Evolutionary conservation across 208 protist species (phyloP).

Genomic region (Histomonas meleagridis): DNA sequence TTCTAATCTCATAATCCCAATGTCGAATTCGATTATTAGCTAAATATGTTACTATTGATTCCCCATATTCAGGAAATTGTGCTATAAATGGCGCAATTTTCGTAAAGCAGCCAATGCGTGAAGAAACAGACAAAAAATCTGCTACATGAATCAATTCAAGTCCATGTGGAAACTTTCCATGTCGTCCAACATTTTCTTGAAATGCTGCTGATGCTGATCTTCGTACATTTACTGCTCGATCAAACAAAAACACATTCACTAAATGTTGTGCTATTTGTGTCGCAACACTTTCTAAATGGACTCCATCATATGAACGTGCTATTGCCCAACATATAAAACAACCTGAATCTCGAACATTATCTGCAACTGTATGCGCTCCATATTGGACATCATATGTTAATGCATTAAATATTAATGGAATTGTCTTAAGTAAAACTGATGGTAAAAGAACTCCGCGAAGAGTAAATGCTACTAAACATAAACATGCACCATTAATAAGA

Average conservation of each 20-base stretch:
- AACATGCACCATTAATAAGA: slow-evolving; percentile 80
- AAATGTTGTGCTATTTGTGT: slow-evolving; percentile 47
- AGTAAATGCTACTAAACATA: slow-evolving; percentile 82
- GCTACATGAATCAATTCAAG: slow-evolving; percentile 81
- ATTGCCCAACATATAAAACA: slow-evolving; percentile 94
- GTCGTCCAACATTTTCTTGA: slow-evolving; percentile 65
- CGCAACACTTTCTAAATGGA: slow-evolving; percentile 55
- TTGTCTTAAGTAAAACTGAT: slow-evolving; percentile 57
- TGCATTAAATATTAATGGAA: slow-evolving; percentile 61
- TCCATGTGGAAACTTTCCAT: slow-evolving; percentile 79
- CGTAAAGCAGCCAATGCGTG: slow-evolving; percentile 69
- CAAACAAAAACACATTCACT: slow-evolving; percentile 52
- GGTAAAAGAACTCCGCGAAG: slow-evolving; percentile 73
- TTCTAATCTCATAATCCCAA: slow-evolving; percentile 15
- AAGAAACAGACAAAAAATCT: slow-evolving; percentile 84
- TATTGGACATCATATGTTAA: slow-evolving; percentile 76
- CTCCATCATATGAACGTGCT: slow-evolving; percentile 78
- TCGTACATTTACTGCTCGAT: slow-evolving; percentile 64
- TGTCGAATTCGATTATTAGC: background rate
- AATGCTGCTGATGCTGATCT: slow-evolving; percentile 63
- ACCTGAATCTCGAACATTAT: slow-evolving; percentile 87
- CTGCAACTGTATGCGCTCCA: slow-evolving; percentile 78
- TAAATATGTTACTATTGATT: background rate
- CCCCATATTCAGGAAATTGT: background rate
- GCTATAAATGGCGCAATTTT: slow-evolving; percentile 60